Evolutionary conservation across 306 rosid genomes (phyloP), one percentile per base, ranked within the genome.

Genomic region (Prinsepia uniflora): DNA sequence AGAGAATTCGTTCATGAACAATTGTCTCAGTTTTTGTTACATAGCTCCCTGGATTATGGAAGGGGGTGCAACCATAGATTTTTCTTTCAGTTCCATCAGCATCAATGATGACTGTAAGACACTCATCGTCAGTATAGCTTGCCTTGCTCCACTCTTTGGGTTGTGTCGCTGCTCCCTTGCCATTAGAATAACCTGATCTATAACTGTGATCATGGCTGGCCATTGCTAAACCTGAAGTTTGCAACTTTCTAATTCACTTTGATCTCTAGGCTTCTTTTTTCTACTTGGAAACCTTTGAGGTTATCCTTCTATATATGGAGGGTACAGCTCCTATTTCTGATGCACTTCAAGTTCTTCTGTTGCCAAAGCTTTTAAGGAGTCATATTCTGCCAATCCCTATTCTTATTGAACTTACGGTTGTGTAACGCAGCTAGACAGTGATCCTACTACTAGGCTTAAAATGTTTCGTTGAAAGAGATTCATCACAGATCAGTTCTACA

Each of bases 181-280:
- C 79, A 73, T 61, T 17, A n/a, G 74, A 68, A 66, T 65, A 39
- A 67, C 70, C 67, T 48, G 63, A 40, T 59, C 49, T 67, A 56
- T 79, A 72, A 2, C 52, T 12, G 20, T 49, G 76, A 34, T 78
- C 75, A 73, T 55, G 84, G 70, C 44, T 60, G 6, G 61, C 82
- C 96, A 90, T 90, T 56, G 42, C 40, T 54, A 55, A 52, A 30
- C 34, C 46, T 42, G 36, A 68, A 68, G 61, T 7, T 68, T 40
- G 7, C 18, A 39, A 40, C 47, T n/a, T 24, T 71, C 36, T 30
- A 24, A 58, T 64, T 18, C 63, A 30, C 72, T 53, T 68, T 10
- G 40, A 68, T 30, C 30, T 50, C 14, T 39, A 50, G 64, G 41
- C 20, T 42, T 54, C 41, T n/a, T 14, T 54, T 54, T 53, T 50